Evolutionary conservation across 1,284 basidiomycete genomes (phyloP).

Genomic region (Filobasidium uniguttulatum): DNA sequence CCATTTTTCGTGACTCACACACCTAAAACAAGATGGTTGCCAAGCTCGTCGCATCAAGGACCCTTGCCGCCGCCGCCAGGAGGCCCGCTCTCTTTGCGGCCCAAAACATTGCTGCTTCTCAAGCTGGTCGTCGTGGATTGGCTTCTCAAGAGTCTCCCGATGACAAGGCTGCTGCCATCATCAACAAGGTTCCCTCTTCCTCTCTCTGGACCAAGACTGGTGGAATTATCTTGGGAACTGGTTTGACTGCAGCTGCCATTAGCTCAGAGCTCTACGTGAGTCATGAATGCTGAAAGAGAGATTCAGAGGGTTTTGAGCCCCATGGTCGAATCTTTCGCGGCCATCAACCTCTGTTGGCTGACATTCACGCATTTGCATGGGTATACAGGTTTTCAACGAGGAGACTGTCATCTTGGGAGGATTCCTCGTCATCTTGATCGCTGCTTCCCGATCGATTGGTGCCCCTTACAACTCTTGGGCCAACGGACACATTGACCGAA

Average conservation of each 20-base stretch:
- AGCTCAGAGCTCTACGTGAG: constrained; percentile 85
- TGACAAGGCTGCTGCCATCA: constrained; percentile 77
- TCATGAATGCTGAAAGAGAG: background rate
- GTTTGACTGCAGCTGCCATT: constrained; percentile 80
- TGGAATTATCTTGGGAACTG: constrained; percentile 78
- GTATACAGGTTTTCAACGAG: constrained; percentile 65
- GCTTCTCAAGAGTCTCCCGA: constrained; percentile 45
- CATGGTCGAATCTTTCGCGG: background rate
- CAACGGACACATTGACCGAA: constrained; percentile 65
- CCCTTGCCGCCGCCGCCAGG: constrained; percentile 19
- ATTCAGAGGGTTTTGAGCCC: too few relatives aligned
- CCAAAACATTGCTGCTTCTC: constrained; percentile 26
- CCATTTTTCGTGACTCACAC: too few relatives aligned
- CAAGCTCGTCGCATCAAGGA: too few relatives aligned
- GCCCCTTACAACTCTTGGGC: constrained; percentile 93
- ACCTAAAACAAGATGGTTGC: too few relatives aligned
- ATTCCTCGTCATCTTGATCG: constrained; percentile 72
- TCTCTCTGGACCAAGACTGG: constrained; percentile 91
- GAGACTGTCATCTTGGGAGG: constrained; percentile 74
- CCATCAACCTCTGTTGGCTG: background rate
- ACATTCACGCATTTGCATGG: background rate
- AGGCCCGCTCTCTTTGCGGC: constrained; percentile 26
- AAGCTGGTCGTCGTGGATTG: constrained; percentile 27
- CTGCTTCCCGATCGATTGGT: constrained; percentile 63
- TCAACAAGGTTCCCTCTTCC: constrained; percentile 83